Base-by-base conservation (phyloP, 2,329 filamentous ascomycete genomes). In the Scedosporium dehoogii region DNA sequence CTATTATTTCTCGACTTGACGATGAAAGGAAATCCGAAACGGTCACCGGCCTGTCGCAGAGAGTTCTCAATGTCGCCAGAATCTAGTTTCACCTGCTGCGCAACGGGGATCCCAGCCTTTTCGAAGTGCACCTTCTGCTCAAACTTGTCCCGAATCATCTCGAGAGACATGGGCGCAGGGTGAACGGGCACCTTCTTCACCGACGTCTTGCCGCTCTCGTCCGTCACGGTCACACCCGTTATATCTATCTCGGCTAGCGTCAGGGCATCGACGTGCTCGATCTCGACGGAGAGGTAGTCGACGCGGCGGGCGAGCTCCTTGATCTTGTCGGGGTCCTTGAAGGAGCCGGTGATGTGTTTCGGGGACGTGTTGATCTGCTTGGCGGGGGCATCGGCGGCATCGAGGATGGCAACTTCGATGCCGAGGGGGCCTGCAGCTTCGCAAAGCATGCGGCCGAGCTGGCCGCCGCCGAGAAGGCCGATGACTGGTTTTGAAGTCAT, bases 91-190 rank as follows among this genome's bases (percentile, higher is more conserved):
- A 87, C 77, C 68, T 90, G 90, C 55, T 85, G 81, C 1, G 91
- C 89, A 63, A 91, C 87, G 23, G 88, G 85, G 5, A 97, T 86
- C 0, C 82, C 85, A 65, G 85, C 79, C 65, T 83, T 79, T 55
- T 79, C 77, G 62, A 97, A 80, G 71, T 96, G 88, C 72, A 89
- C 83, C 76, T 97, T 97, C 73, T 97, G 93, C 65, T 85, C 78
- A 72, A 85, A 97, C 78, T 97, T 97, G 78, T 97, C 91, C 78
- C 97, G 93, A 69, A 97, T 96, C 18, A 88, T 86, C 33, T 91
- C 85, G 61, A 97, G 82, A 1, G 92, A 96, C 75, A 85, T 85
- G 89, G 91, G 96, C 64, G 87, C 90, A 1, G 92, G 92, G 70
- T 96, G 86, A 2, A 91, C 81, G 48, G 85, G 79, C 51, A 89